phyloP scores from a whole-genome alignment of 2,329 filamentous ascomycete species.

The Pseudohalonectria lignicola region DNA sequence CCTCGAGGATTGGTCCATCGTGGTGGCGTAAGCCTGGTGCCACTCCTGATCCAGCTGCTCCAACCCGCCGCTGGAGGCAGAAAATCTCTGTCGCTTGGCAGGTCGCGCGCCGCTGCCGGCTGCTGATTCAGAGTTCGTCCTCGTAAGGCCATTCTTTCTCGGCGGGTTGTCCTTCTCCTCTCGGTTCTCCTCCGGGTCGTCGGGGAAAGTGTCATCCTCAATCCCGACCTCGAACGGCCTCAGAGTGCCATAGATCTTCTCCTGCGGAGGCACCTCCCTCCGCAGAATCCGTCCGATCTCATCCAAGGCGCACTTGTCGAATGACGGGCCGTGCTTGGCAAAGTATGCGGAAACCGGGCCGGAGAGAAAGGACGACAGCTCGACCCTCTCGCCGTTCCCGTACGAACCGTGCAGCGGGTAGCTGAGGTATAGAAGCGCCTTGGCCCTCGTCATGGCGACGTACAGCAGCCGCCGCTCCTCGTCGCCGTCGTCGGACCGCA shows the following conservation, averaged over 20 bases:
- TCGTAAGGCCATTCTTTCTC: neutral
- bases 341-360: conserved; percentile 34
- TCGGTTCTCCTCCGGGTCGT: conserved; percentile 45
- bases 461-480: conserved; percentile 87
- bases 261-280: conserved; percentile 45
- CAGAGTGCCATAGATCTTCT: conserved; percentile 36
- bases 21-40: conserved; percentile 41
- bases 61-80: conserved; percentile 16
- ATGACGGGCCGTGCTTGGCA: conserved; percentile 56
- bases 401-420: conserved; percentile 60
- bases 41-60: conserved; percentile 20
- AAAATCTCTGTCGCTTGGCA: conserved; percentile 15
- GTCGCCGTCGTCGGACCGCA: conserved; percentile 70
- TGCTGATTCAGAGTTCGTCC: neutral
- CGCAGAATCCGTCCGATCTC: conserved; percentile 62
- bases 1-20: conserved; percentile 45
- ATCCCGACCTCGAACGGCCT: conserved; percentile 41
- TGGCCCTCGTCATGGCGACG: conserved; percentile 91
- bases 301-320: conserved; percentile 50
- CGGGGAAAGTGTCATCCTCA: conserved; percentile 59
- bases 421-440: conserved; percentile 77
- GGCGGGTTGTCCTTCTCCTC: conserved; percentile 4
- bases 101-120: conserved; percentile 4
- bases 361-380: conserved; percentile 63
- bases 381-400: conserved; percentile 42